Evolutionary conservation across 805 yeast genomes (phyloP).

Genomic region (Candida berthetii): DNA sequence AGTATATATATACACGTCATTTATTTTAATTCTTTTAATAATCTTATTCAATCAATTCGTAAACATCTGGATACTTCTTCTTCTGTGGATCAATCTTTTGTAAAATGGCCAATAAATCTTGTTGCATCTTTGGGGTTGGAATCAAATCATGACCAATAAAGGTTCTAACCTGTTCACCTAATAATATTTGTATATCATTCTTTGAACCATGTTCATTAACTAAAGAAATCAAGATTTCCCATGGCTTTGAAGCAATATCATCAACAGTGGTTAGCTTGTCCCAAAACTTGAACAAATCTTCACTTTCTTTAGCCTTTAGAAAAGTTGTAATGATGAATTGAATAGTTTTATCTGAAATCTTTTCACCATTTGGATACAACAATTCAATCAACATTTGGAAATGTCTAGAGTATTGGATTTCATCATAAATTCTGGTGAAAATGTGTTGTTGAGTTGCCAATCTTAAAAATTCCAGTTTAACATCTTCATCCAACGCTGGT

Average conservation of each 20-base stretch:
- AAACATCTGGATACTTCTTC: neutral
- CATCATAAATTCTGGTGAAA: slow-evolving; percentile 4
- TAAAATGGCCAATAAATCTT: neutral
- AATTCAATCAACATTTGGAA: slow-evolving; percentile 11
- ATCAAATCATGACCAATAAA: slow-evolving; percentile 4
- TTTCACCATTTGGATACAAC: slow-evolving; percentile 2
- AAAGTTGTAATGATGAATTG: slow-evolving; percentile 15
- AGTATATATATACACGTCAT: neutral
- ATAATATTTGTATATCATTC: slow-evolving; percentile 8
- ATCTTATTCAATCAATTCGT: neutral
- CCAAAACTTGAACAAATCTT: slow-evolving; percentile 16
- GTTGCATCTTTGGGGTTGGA: neutral
- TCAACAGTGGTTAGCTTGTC: slow-evolving; percentile 2
- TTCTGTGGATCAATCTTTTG: neutral
- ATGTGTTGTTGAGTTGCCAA: slow-evolving; percentile 16
- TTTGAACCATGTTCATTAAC: slow-evolving; percentile 10
- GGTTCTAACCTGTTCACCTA: slow-evolving; percentile 7
- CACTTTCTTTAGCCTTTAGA: slow-evolving; percentile 10
- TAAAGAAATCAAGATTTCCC: slow-evolving; percentile 10
- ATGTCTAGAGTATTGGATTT: slow-evolving; percentile 5
- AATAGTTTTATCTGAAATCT: slow-evolving; percentile 1
- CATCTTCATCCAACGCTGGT: slow-evolving; percentile 7
- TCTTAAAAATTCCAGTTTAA: slow-evolving; percentile 10
- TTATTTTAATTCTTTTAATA: neutral
- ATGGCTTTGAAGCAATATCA: slow-evolving; percentile 15